Evolutionary conservation across 2,329 filamentous ascomycete species (phyloP), one percentile per base, ranked within the genome.

Genomic region (Metarhizium brunneum): DNA sequence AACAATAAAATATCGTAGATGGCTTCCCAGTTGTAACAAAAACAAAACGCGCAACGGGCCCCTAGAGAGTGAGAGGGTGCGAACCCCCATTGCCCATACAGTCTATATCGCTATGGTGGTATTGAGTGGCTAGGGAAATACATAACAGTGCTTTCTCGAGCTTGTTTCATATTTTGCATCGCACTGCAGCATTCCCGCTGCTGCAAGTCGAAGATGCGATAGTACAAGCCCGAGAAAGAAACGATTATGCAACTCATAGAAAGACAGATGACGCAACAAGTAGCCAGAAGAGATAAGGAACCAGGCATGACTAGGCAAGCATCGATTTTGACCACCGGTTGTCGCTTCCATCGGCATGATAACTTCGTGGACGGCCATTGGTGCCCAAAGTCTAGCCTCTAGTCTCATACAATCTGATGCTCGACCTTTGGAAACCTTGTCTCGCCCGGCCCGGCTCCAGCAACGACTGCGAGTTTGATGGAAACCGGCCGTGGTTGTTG

Each of bases 1-100:
- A 42, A 18, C 20, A n/a, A 32, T 4, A 13, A 53, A 54, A 18
- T 60, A 54, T 42, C 47, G 59, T 60, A 62, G 59, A 63, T 61
- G 58, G 56, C 62, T 64, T 65, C 58, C 63, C 62, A 63, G 59
- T 64, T 62, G 60, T 64, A 62, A 59, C 62, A 68, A 63, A 63
- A 66, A 62, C 57, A 66, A 65, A 62, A 66, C 62, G 65, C 62
- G 63, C 61, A 61, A 58, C 61, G 62, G 63, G 62, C 62, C 25
- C 65, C 52, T 40, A 55, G 61, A 61, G 58, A 64, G 49, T 50
- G 53, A 62, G 60, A 60, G 66, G 66, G 66, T 60, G 68, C 63
- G 68, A 71, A 69, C 69, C 69, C 64, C 64, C 60, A 63, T 66
- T 64, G 62, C 66, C 69, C 67, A 61, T 69, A 66, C 65, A 70